Base-by-base conservation (phyloP, 1,284 basidiomycete genomes). In the Cutaneotrichosporon dermatis region DNA sequence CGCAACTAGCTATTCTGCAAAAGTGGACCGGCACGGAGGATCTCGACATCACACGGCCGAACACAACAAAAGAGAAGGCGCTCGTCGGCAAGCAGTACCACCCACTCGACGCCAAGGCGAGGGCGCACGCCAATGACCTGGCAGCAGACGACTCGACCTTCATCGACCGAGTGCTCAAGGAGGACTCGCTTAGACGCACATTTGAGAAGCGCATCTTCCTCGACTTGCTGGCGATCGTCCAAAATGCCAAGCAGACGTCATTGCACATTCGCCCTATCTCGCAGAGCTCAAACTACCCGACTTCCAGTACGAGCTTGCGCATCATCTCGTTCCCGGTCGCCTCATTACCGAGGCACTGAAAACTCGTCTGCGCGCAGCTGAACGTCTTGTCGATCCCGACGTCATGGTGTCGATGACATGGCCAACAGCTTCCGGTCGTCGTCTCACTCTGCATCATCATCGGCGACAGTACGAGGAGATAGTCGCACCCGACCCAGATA, bases 401-500 rank as follows among this genome's bases (percentile, higher is more conserved):
- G 82, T 90, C 56, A 83, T 96, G 63, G 90, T 61, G 89, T 99
- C 66, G 92, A 99, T 76, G 94, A 98, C 75, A 89, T 97, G 81
- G 88, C 88, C 13, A 93, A 95, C 69, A 94, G 97, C 74, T 83
- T 99, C 65, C 89, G 95, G 69, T 84, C 95, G 55, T 90, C 89
- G 88, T 99, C 55, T 90, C 90, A 11, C 83, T 97, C 51, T 94
- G 96, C 15, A 96, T 94, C 70, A 88, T 91, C 36, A 86, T 99
- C 98, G 98, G 78, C 83, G 89, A 60, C 92, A 97, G 74, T 99
- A 98, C 77, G 86, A 91, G 66, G 88, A 87, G 15, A 90, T 95
- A 72, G 82, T 95, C 62, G 82, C 86, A 2, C 88, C 93, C 12
- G 92, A 98, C 74, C 87, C 88, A 0, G 86, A 86, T 16, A 86